Evolutionary conservation across 179 eudicot genomes (phyloP), one percentile per base, ranked within the genome.

Genomic region (Silene coronaria): DNA sequence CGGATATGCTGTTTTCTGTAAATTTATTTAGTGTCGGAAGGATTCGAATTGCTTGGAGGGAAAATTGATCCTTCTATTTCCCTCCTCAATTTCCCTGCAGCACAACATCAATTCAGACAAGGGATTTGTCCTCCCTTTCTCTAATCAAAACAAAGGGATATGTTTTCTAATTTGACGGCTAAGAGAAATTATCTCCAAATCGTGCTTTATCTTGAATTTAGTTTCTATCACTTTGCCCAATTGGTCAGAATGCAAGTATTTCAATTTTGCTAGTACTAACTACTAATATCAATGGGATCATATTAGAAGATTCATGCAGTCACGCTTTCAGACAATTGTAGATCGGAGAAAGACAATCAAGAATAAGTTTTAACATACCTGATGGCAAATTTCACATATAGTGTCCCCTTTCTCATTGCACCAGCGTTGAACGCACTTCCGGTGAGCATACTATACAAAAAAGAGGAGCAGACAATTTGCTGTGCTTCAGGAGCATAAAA

Each of bases 401-500:
- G 81, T 83, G 77, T 91, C 91, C 55, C 96, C 96, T 82, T 91
- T 91, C 84, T 91, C 96, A 79, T 89, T 84, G 87, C 93, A 91
- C 93, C 96, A 91, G 73, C 86, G 90, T 73, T 91, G 96, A 80
- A 91, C 89, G 78, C 96, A 91, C 76, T 88, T 89, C 78, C 96
- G 83, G 80, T 91, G 96, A 76, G 96, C 93, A 84, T 86, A 88
- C 96, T 91, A 86, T 75, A 80, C 69, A 82, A 69, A 77, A 63
- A 4, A 30, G n/a, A 42, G 14, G 21, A 51, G 21, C 58, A 45
- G 28, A 53, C 67, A 64, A 68, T n/a, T 14, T 1, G n/a, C 2
- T 17, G 30, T 42, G 5, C 71, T 42, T 38, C 2, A n/a, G 62
- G 6, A 1, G 36, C 36, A 57, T 10, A 67, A 64, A 53, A 3